Evolutionary conservation across 441 rosid species (phyloP), one percentile per base, ranked within the genome.

Genomic region (Jatropha podagrica): DNA sequence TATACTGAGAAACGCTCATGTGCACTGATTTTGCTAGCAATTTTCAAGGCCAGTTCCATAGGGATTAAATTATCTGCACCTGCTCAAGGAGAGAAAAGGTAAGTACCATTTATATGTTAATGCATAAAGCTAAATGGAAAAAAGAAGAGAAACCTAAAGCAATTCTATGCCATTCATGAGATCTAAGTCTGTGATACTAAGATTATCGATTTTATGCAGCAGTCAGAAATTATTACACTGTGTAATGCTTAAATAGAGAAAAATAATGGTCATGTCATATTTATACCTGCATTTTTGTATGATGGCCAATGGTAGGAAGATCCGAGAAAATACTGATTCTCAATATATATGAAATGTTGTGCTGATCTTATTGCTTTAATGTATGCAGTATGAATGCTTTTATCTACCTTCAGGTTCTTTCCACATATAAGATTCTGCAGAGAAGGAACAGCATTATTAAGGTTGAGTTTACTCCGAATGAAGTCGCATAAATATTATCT

Each of bases 11-110:
- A 93, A 5, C 74, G 87, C 83, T 93, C 90, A 46, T 87, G 78
- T 65, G 85, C 90, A 12, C 78, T 83, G 23, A 93, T 90, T 86
- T 93, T 93, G 69, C 87, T 82, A 0, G 85, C 85, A 42, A 93
- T 85, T 84, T 93, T 92, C 84, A 91, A 74, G 10, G 92, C 93
- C 72, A 92, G 70, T 77, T 93, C 96, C 85, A 89, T 88, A 0
- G 91, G 94, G 55, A 90, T 76, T 65, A 92, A 82, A 77, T 92
- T 89, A 71, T 89, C 87, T 1, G 95, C 97, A 70, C 94, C 97
- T 91, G 83, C 60, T 73, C 59, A 48, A 27, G 70, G 37, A 73
- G 13, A 55, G 54, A 73, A 60, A 49, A 26, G 5, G n/a, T 52
- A 12, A 38, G 58, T 38, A 32, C 40, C 18, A 27, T 41, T 48